Percentiles rank a stretch among this genome's conserved stretches.
Conservation (phyloP, 2,329 filamentous ascomycete species). For the Cercospora sp. region DNA sequence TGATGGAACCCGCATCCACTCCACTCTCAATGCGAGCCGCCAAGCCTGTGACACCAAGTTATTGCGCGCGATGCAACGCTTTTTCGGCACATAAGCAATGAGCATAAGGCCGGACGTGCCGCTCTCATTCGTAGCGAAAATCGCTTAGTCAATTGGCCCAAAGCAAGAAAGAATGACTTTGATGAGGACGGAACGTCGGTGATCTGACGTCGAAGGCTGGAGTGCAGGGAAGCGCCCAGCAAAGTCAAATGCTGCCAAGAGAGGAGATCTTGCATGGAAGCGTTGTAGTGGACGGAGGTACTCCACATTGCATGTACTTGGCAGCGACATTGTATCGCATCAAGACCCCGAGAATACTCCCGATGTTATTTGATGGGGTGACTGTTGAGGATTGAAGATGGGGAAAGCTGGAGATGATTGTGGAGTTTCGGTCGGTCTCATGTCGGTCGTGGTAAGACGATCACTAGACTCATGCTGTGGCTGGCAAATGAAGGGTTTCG, state of each 20-base stretch:
- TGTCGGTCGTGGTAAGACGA: background rate
- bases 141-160: background rate
- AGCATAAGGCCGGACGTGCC: background rate
- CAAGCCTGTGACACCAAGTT: background rate
- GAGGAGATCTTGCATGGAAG: background rate
- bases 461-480: background rate
- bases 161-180: background rate
- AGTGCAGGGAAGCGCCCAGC: background rate
- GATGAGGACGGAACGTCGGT: background rate
- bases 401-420: background rate
- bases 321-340: background rate
- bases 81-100: background rate
- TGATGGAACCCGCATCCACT: background rate
- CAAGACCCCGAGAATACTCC: background rate
- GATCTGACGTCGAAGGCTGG: slow-evolving; percentile 7
- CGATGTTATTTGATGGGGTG: background rate
- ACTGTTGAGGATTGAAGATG: background rate
- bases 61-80: background rate
- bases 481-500: background rate
- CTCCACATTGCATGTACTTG: background rate
- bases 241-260: slow-evolving; percentile 2
- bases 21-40: background rate
- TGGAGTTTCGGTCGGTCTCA: background rate
- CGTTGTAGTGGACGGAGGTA: background rate
- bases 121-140: background rate